Conservation (phyloP, 2,329 filamentous ascomycete species). For the Nothophaeocryptopus gaeumannii region DNA sequence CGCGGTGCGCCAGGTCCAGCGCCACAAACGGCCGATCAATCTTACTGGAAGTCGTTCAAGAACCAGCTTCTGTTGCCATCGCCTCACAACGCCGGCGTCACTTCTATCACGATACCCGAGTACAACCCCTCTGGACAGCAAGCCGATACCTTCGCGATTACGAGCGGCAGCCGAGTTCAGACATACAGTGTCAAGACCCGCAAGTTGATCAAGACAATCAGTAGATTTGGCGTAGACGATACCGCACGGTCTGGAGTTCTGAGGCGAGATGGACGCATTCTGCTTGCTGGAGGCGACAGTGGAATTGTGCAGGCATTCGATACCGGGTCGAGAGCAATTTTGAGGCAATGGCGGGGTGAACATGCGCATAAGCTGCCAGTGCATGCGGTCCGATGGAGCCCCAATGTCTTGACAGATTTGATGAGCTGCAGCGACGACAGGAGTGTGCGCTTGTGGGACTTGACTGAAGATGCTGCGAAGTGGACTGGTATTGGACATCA, state of each 20-base stretch:
- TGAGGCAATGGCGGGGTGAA: constrained; percentile 78
- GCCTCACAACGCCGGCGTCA: constrained; percentile 84
- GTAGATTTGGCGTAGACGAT: constrained; percentile 75
- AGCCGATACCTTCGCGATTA: constrained; percentile 80
- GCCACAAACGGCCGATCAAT: constrained; percentile 83
- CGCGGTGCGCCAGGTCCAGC: constrained; percentile 81
- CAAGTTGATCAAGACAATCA: constrained; percentile 90
- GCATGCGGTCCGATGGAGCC: constrained; percentile 90
- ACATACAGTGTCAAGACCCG: constrained; percentile 90
- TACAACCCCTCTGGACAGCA: constrained; percentile 35
- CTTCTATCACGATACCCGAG: constrained; percentile 64
- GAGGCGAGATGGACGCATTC: constrained; percentile 78
- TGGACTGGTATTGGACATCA: constrained; percentile 80
- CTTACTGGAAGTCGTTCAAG: constrained; percentile 95
- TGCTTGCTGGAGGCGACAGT: constrained; percentile 87
- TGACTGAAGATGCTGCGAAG: constrained; percentile 73
- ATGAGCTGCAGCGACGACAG: constrained; percentile 90
- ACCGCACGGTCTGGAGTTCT: constrained; percentile 87
- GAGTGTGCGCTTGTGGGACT: constrained; percentile 90
- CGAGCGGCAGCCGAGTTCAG: constrained; percentile 89
- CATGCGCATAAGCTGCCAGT: constrained; percentile 77
- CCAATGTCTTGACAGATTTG: constrained; percentile 72
- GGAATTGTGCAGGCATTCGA: constrained; percentile 96
- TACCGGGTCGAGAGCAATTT: constrained; percentile 79
- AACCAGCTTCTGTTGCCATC: constrained; percentile 87